These are phyloP conservation scores for Silybum marianum DNA, from an alignment of 129 eudicot species.

Conservation along the genomic window DNA sequence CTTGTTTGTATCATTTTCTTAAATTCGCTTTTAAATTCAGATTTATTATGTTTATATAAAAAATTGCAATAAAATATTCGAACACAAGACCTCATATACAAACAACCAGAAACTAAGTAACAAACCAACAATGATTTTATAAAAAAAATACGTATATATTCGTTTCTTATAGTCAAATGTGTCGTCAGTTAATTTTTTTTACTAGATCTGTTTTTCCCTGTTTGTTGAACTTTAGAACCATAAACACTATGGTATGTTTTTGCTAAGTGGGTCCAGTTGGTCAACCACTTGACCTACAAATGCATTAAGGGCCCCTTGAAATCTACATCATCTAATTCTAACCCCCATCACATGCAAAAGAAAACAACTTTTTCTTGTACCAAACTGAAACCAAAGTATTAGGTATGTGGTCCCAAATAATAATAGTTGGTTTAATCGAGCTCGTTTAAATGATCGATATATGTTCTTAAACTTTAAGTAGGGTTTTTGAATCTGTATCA, in stretches of 20 bases:
- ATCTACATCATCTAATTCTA: slow-evolving; percentile 28
- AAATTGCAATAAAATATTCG: too few species aligned
- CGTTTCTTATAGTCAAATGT: too few species aligned
- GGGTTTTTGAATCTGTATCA: neutral
- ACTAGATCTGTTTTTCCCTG: too few species aligned
- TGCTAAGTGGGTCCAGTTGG: slow-evolving; percentile 35
- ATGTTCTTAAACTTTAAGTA: neutral
- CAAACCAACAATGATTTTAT: too few species aligned
- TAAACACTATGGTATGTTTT: slow-evolving; percentile 1
- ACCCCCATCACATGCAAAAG: slow-evolving; percentile 40
- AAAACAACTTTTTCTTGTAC: slow-evolving; percentile 26
- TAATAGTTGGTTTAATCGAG: neutral
- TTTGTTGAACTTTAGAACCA: neutral
- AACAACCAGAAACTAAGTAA: too few species aligned
- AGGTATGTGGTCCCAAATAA: slow-evolving; percentile 39
- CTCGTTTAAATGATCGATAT: neutral
- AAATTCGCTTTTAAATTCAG: too few species aligned
- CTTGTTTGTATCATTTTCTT: too few species aligned
- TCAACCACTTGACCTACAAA: slow-evolving; percentile 38
- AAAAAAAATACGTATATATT: too few species aligned
- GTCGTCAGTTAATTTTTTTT: too few species aligned
- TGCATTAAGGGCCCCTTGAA: slow-evolving; percentile 30
- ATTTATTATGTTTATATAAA: too few species aligned
- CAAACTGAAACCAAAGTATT: slow-evolving; percentile 28
- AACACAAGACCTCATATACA: too few species aligned